Evolutionary conservation across 768 basidiomycete species (phyloP).

Genomic region (Suillus fuscotomentosus): DNA sequence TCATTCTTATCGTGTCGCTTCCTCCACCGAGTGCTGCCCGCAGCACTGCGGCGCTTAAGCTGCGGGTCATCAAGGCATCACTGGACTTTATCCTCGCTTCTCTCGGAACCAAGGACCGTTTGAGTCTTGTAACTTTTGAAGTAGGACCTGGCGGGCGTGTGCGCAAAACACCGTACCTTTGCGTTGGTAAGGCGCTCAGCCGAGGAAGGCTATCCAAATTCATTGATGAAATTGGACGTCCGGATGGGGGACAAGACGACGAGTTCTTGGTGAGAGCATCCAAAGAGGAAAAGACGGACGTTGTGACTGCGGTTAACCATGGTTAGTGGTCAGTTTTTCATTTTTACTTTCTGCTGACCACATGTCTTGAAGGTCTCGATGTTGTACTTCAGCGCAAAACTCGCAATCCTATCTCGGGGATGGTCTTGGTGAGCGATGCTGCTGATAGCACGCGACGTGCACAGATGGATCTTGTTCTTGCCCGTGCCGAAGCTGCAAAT

Average conservation of each 20-base stretch:
- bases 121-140: slow-evolving; percentile 92
- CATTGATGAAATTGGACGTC: slow-evolving; percentile 62
- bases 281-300: slow-evolving; percentile 94
- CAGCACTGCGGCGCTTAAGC: slow-evolving; percentile 81
- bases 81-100: slow-evolving; percentile 84
- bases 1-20: slow-evolving; percentile 88
- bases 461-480: slow-evolving; percentile 98
- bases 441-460: slow-evolving; percentile 89
- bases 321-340: slow-evolving; percentile 41
- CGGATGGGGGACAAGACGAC: slow-evolving; percentile 49
- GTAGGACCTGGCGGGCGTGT: slow-evolving; percentile 80
- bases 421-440: slow-evolving; percentile 92
- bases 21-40: slow-evolving; percentile 70
- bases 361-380: slow-evolving; percentile 65
- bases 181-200: slow-evolving; percentile 65
- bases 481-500: slow-evolving; percentile 94
- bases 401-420: slow-evolving; percentile 86
- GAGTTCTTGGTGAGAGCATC: slow-evolving; percentile 67
- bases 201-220: slow-evolving; percentile 71
- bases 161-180: slow-evolving; percentile 92
- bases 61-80: slow-evolving; percentile 85
- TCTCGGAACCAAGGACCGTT: slow-evolving; percentile 71
- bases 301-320: slow-evolving; percentile 98
- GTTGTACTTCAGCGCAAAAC: slow-evolving; percentile 92
- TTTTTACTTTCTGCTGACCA: background rate